A percentile compares a stretch with the other conserved stretches of the same genome.
These are phyloP conservation scores for Kalaharituber pfeilii DNA, from an alignment of 2,329 filamentous ascomycete genomes.

Conservation along the genomic window DNA sequence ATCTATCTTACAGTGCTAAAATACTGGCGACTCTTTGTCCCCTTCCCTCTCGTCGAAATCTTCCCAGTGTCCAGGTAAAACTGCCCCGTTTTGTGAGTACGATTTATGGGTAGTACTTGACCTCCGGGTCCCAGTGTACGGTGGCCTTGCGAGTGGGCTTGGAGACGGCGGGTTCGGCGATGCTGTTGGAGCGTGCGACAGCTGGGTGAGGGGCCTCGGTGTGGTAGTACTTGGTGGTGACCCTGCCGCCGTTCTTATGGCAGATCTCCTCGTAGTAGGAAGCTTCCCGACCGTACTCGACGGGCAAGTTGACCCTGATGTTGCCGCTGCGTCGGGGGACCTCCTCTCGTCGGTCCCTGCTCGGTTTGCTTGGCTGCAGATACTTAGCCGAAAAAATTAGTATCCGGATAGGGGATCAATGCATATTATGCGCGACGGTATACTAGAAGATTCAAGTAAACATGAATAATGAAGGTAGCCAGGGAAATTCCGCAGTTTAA, in stretches of 20 bases:
- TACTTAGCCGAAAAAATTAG: no score
- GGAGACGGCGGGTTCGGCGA: not conserved
- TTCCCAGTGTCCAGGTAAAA: no score
- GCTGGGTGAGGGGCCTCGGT: not conserved
- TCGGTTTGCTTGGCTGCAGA: no score
- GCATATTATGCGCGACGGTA: no score
- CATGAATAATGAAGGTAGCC: no score
- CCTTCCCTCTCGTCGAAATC: no score
- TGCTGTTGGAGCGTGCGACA: not conserved
- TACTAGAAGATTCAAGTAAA: no score
- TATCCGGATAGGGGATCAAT: no score
- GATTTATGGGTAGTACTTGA: not conserved
- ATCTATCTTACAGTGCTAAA: no score
- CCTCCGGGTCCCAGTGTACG: not conserved
- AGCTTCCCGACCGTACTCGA: not conserved
- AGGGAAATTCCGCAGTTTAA: no score
- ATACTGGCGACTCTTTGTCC: no score
- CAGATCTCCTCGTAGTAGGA: not conserved
- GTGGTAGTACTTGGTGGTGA: conserved; percentile 2
- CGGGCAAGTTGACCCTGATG: not conserved
- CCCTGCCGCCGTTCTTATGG: not conserved
- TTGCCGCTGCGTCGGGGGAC: not conserved
- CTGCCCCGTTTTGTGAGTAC: no score
- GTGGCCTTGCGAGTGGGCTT: not conserved
- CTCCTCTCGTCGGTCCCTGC: not conserved